Percentiles rank a stretch among this genome's conserved stretches.
Evolutionary conservation across 2,329 filamentous ascomycete genomes (phyloP).

Genomic region (Aaosphaeria arxii): DNA sequence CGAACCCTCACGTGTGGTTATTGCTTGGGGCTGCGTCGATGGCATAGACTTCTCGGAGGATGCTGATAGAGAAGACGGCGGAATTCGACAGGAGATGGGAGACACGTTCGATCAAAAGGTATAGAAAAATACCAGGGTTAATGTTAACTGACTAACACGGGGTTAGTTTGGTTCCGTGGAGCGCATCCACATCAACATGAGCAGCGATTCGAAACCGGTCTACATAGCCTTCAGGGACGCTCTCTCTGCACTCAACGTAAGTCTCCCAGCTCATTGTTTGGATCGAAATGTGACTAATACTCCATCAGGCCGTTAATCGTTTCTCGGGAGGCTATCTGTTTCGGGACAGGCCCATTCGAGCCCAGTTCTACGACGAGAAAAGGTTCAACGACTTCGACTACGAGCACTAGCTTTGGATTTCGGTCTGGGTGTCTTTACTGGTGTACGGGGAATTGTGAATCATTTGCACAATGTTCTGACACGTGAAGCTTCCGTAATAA

Average conservation of each 20-base stretch:
- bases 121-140: conserved; percentile 7
- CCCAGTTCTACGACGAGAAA: conserved; percentile 77
- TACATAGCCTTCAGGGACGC: conserved; percentile 92
- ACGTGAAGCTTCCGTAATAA: too few relatives aligned
- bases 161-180: conserved; percentile 77
- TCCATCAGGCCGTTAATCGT: conserved; percentile 76
- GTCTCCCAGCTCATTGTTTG: conserved; percentile 30
- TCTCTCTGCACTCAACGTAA: conserved; percentile 77
- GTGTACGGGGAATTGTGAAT: too few relatives aligned
- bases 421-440: too few relatives aligned
- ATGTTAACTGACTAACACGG: neutral
- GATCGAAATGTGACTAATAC: conserved; percentile 8
- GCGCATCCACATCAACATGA: conserved; percentile 67
- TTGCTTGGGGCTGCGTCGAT: conserved; percentile 81
- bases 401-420: conserved; percentile 10
- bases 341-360: conserved; percentile 79
- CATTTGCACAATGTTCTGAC: too few relatives aligned
- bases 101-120: conserved; percentile 86
- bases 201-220: conserved; percentile 60
- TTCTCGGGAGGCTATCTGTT: conserved; percentile 85
- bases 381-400: conserved; percentile 64
- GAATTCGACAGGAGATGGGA: conserved; percentile 88
- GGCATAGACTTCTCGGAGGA: conserved; percentile 80
- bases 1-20: conserved; percentile 75
- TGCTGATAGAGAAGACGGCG: conserved; percentile 58